Base-by-base conservation (phyloP, 2,329 filamentous ascomycete genomes). In the Talaromyces sp. region DNA sequence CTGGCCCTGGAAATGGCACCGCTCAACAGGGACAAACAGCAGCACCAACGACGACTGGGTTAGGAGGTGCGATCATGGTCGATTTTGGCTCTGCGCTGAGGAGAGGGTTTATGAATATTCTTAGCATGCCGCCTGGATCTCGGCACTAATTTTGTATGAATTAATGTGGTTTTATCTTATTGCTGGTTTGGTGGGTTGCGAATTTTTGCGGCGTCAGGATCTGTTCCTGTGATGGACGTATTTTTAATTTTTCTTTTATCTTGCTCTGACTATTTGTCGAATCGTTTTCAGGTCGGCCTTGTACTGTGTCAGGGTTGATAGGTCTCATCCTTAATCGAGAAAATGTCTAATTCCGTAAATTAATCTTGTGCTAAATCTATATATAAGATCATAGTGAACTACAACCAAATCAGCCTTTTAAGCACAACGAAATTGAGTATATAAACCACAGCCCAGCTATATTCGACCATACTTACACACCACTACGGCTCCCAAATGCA, bases 401-500 rank as follows among this genome's bases (percentile, higher is more conserved):
- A 3, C 50, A 22, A n/a, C 33, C 6, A 17, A 39, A 56, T 37
- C n/a, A 56, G 39, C 7, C 27, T 31, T 31, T 31, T 31, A 31
- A 6, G 3, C 52, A 22, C 52, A 39, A 56, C 7, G 31, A 39
- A 39, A 22, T 54, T 54, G 50, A 35, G 5, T 25, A 54, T 19
- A 54, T 54, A 39, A 11, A 25, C 39, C 35, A 37, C 22, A 22
- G 25, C 1, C 56, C 25, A n/a, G 22, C 35, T 58, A 41, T 31
- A 41, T 31, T 11, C 39, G n/a, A 37, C 5, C 43, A 9, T 11
- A 17, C 7, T 41, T 22, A 52, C 35, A 39, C 27, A 9, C 15
- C 13, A 45, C 17, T 60, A 64, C 64, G 70, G 54, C 66, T 68
- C 1, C 79, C 79, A 69, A 80, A 75, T 6, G 74, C 76, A 70